Evolutionary conservation across 257 asterid species (phyloP), one percentile per base, ranked within the genome.

Genomic region (Ilex aquifolium): DNA sequence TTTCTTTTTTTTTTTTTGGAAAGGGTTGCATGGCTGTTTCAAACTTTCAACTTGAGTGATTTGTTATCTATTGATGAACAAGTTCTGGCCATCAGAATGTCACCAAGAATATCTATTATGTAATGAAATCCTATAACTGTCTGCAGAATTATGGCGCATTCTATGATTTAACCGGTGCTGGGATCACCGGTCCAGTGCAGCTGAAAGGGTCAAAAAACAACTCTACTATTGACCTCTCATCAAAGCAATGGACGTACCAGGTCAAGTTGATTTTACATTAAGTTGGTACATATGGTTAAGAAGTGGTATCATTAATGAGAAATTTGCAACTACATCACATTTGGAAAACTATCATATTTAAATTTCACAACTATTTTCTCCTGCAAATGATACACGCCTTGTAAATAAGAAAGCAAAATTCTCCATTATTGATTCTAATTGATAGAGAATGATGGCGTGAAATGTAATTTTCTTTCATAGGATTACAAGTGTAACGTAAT

Each of bases 221-320:
- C 68, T 72, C 88, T 61, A 70, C 54, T 7, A 53, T 73, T 71
- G 95, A 88, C 76, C 78, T 88, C 53, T 84, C 96, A 13, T 73
- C 84, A 0, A 70, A 74, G 57, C 65, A 52, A 63, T 86, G 95
- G 96, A 84, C 88, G 62, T 88, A 86, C 76, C 95, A 88, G 93
- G 96, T 88, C 55, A 59, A 21, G 42, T 36, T 36, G 42, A 30
- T 57, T 50, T 50, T 2, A 12, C 52, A 5, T 4, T 46, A 46
- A 10, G 12, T 42, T 6, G 7, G 12, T 42, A 42, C 1, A 42
- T 42, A 42, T 42, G 1, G 7, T 11, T 11, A 42, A 42, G 12
- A 42, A 42, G 7, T 42, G 48, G 12, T 6, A 6, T 42, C 12
- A 11, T 42, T 7, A 42, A 42, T 42, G 27, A 42, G 48, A 42